Percentiles rank a stretch among this genome's conserved stretches.
Conservation (phyloP, 305 asterid genomes). For the Rubia occidens region DNA sequence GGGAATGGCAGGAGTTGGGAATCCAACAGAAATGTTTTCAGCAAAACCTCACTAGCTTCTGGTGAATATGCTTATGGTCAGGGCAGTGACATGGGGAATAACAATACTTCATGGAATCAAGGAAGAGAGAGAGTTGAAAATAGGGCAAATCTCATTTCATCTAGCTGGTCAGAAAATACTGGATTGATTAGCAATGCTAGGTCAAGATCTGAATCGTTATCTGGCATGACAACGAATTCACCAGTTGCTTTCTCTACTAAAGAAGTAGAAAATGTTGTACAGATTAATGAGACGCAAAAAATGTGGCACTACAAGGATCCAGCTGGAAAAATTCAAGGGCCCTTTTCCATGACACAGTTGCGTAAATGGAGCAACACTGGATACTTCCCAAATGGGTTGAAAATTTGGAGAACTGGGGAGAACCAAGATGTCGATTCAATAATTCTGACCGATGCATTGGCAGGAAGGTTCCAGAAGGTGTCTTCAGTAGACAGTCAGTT, state of each 20-base stretch:
- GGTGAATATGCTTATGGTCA: constrained; percentile 29
- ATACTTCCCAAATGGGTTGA: constrained; percentile 73
- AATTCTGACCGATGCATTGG: constrained; percentile 68
- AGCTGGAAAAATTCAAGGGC: constrained; percentile 92
- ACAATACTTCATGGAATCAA: constrained; percentile 48
- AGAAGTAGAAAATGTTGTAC: constrained; percentile 36
- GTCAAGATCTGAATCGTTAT: constrained; percentile 38
- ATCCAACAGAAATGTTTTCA: constrained; percentile 35
- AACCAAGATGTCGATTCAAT: constrained; percentile 46
- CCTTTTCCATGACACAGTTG: constrained; percentile 81
- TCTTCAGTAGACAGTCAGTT: constrained; percentile 27
- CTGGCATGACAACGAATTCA: constrained; percentile 36
- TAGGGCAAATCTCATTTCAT: constrained; percentile 34
- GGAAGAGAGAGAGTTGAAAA: constrained; percentile 47
- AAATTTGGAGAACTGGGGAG: constrained; percentile 62
- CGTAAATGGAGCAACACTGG: constrained; percentile 95
- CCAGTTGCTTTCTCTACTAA: constrained; percentile 35
- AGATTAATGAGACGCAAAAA: constrained; percentile 81
- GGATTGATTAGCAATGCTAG: constrained; percentile 34
- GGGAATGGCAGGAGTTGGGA: constrained; percentile 44
- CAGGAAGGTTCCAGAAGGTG: constrained; percentile 56
- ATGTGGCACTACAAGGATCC: constrained; percentile 91
- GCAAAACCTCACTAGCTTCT: constrained; percentile 31
- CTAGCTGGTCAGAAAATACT: constrained; percentile 32
- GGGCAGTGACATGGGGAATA: constrained; percentile 37